Percentiles rank a stretch among this genome's conserved stretches.
These are phyloP conservation scores for Davidsoniella australis DNA, from an alignment of 2,329 filamentous ascomycete genomes.

Conservation along the genomic window DNA sequence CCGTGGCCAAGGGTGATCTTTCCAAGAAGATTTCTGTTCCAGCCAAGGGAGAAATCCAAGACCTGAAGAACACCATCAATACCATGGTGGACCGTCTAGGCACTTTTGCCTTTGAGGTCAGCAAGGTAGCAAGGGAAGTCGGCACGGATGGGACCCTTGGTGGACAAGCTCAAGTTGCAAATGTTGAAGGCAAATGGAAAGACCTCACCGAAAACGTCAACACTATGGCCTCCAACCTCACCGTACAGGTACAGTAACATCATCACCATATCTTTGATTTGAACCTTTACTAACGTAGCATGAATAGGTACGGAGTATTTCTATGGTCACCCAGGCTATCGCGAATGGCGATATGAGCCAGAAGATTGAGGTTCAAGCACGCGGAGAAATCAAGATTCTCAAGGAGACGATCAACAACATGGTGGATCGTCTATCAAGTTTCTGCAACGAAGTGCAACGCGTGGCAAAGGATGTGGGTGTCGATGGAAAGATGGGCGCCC, in stretches of 20 bases:
- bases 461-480: conserved; percentile 94
- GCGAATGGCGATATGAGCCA: conserved; percentile 91
- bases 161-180: conserved; percentile 83
- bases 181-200: conserved; percentile 95
- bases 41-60: conserved; percentile 82
- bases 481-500: conserved; percentile 95
- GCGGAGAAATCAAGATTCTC: conserved; percentile 82
- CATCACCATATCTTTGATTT: no score
- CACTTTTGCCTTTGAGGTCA: conserved; percentile 92
- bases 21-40: conserved; percentile 93
- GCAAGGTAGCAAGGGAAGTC: conserved; percentile 86
- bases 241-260: conserved; percentile 34
- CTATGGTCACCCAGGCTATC: conserved; percentile 85
- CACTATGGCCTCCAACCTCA: conserved; percentile 54
- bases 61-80: conserved; percentile 95
- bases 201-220: conserved; percentile 86
- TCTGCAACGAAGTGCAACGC: conserved; percentile 88
- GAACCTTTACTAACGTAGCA: background rate
- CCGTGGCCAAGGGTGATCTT: conserved; percentile 83
- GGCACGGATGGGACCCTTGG: conserved; percentile 89
- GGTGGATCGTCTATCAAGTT: conserved; percentile 87
- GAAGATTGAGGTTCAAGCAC: conserved; percentile 87
- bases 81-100: conserved; percentile 96
- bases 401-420: conserved; percentile 99
- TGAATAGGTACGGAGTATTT: conserved; percentile 67